Conservation (phyloP, 1,284 basidiomycete species). For the Polyporus tsugae region DNA sequence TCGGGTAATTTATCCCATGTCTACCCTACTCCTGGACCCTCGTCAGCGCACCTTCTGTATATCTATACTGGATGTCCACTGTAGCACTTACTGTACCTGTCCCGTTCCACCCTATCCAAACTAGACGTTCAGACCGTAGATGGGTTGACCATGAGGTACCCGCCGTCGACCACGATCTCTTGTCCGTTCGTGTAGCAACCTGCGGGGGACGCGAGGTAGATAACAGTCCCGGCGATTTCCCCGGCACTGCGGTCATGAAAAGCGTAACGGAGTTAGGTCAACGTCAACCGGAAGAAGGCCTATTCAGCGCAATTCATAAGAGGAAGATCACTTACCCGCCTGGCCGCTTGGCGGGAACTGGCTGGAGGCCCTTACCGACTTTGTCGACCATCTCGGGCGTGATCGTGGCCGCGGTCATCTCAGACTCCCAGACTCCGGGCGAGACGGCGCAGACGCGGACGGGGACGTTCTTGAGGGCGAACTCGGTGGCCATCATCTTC, state of each 20-base stretch:
- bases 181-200: constrained; percentile 80
- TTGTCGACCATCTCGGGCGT: constrained; percentile 55
- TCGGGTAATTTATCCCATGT: constrained; percentile 33
- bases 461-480: constrained; percentile 70
- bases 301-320: not conserved
- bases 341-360: constrained; percentile 67
- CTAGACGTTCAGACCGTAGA: constrained; percentile 38
- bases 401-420: constrained; percentile 72
- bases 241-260: constrained; percentile 52
- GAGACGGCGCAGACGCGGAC: constrained; percentile 79
- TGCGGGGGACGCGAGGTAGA: constrained; percentile 76
- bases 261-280: not conserved
- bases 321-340: constrained; percentile 64
- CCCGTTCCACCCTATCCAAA: not conserved
- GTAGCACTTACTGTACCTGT: constrained; percentile 14
- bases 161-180: constrained; percentile 78
- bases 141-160: constrained; percentile 78
- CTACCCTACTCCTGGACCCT: constrained; percentile 19
- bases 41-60: constrained; percentile 23
- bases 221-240: constrained; percentile 78
- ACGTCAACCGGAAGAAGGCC: not conserved
- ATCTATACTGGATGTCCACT: constrained; percentile 7
- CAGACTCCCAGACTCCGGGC: constrained; percentile 77
- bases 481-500: constrained; percentile 77
- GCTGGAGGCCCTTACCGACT: constrained; percentile 61